phyloP scores from a whole-genome alignment of 176 grass and related monocot genomes.

The Oropetium thomaeum region DNA sequence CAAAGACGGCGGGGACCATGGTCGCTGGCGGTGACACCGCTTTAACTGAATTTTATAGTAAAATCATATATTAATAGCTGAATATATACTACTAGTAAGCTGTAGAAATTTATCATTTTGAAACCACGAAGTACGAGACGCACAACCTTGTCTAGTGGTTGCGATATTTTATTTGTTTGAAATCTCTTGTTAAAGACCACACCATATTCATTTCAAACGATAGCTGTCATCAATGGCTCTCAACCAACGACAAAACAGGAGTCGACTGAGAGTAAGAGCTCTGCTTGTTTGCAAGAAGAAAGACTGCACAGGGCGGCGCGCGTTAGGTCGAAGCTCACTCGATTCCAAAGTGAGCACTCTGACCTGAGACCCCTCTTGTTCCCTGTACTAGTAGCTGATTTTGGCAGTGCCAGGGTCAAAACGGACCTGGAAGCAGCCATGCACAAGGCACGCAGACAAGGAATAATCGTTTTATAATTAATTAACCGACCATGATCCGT shows the following conservation, averaged over 20 bases:
- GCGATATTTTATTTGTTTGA: no score
- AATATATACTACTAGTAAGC: no score
- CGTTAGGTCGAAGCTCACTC: conserved; percentile 11
- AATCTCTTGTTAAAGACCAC: no score
- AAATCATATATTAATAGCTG: no score
- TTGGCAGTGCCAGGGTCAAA: background rate
- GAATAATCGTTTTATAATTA: background rate
- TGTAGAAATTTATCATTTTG: background rate
- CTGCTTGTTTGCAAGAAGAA: background rate
- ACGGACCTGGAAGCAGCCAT: background rate
- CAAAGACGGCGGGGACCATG: background rate
- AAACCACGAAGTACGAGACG: background rate
- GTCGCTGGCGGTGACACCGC: background rate
- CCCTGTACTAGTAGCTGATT: background rate
- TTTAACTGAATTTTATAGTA: background rate
- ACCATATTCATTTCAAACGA: no score
- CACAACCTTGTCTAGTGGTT: background rate
- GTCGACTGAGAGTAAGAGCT: background rate
- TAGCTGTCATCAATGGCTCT: no score
- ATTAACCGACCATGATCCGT: background rate
- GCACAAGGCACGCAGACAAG: background rate
- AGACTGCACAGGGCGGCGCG: background rate
- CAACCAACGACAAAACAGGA: no score
- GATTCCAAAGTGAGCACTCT: background rate
- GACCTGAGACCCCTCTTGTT: background rate